A percentile compares a stretch with the other conserved stretches of the same genome.
phyloP scores from a whole-genome alignment of 192 early-diverging fungal genomes.

The Phycomyces blakesleeanus region DNA sequence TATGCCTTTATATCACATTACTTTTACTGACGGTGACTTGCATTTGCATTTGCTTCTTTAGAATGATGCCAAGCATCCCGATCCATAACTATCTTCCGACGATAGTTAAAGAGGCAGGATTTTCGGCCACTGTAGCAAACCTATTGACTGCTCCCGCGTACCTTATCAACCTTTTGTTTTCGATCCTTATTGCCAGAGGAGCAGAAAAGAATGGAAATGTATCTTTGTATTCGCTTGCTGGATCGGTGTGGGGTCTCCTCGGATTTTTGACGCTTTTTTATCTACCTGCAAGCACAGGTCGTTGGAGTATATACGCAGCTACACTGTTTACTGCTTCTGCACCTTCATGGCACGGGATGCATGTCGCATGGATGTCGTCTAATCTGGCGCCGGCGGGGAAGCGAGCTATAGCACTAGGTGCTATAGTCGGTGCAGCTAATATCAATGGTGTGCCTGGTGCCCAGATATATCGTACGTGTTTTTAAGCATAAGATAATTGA shows the following conservation, averaged over 20 bases:
- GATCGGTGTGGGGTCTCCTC: conserved; percentile 14
- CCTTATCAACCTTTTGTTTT: conserved; percentile 5
- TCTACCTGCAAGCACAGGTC: conserved; percentile 30
- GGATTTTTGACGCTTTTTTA: conserved; percentile 23
- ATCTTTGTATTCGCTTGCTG: conserved; percentile 11
- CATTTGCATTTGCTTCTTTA: neutral
- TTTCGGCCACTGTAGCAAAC: conserved; percentile 14
- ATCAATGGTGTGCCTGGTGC: conserved; percentile 19
- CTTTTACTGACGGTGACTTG: neutral
- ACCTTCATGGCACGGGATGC: conserved; percentile 28
- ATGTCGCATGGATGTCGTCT: conserved; percentile 24
- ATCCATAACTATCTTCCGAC: conserved; percentile 15
- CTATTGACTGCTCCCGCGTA: conserved; percentile 17
- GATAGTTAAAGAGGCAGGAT: conserved; percentile 15
- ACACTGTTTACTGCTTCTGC: conserved; percentile 17
- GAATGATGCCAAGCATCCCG: conserved; percentile 13
- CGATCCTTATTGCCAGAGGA: conserved; percentile 11
- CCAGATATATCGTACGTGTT: conserved; percentile 20
- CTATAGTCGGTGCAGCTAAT: conserved; percentile 22
- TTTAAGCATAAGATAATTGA: neutral
- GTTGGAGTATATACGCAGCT: conserved; percentile 15
- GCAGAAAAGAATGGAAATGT: conserved; percentile 16
- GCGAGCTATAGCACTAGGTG: conserved; percentile 15
- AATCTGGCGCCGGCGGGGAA: conserved; percentile 21
- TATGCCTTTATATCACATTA: neutral